These are phyloP conservation scores for Sphagnum contortum DNA, from an alignment of 225 moss, liverwort and hornwort species.

Conservation along the genomic window DNA sequence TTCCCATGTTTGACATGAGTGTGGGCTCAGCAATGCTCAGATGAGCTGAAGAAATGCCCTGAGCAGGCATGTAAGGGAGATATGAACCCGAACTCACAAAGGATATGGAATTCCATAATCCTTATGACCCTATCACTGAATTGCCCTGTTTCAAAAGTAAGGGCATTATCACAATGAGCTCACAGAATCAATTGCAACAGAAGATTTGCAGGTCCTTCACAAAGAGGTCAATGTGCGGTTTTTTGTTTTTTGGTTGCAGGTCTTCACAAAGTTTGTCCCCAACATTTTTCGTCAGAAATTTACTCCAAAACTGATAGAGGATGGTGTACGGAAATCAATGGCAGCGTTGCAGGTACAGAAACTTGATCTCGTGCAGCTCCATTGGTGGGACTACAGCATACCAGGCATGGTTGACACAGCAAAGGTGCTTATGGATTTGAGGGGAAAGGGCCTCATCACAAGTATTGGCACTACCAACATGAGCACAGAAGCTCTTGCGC, in stretches of 20 bases:
- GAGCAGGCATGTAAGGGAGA: too few relatives aligned
- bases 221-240: too few relatives aligned
- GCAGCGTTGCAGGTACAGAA: conserved; percentile 24
- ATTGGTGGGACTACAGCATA: conserved; percentile 42
- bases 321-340: conserved; percentile 31
- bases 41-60: too few relatives aligned
- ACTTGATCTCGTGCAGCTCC: conserved; percentile 46
- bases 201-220: too few relatives aligned
- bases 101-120: too few relatives aligned
- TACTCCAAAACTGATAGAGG: conserved; percentile 32
- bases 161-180: too few relatives aligned
- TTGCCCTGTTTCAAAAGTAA: too few relatives aligned
- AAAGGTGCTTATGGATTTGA: conserved; percentile 39
- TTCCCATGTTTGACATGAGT: too few relatives aligned
- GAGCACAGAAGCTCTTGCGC: conserved; percentile 38
- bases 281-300: conserved; percentile 36
- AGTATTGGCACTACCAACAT: conserved; percentile 45
- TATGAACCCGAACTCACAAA: too few relatives aligned
- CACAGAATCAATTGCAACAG: too few relatives aligned
- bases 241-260: conserved; percentile 4
- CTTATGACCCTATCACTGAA: too few relatives aligned
- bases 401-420: conserved; percentile 44
- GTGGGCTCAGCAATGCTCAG: too few relatives aligned
- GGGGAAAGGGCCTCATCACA: conserved; percentile 35
- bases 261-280: conserved; percentile 34